Base-by-base conservation (phyloP, 2,329 filamentous ascomycete species). In the Trichoderma pleuroti region DNA sequence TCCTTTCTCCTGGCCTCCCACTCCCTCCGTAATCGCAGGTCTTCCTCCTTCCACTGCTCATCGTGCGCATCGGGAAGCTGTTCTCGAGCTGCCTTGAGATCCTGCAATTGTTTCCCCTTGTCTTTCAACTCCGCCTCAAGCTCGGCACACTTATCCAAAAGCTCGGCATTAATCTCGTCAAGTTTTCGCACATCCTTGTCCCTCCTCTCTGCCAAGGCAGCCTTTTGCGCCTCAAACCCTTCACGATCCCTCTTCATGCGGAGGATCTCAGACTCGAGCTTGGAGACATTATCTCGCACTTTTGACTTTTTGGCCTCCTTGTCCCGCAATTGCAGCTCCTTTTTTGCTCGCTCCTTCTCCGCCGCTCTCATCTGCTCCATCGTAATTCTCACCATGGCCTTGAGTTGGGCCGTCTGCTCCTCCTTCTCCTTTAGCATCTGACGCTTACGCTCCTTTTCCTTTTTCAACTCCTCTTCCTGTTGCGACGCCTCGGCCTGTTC, bases 371-470 rank as follows among this genome's bases (percentile, higher is more conserved):
- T 97, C 74, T 92, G 86, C 67, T 93, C 90, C 79, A 97, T 93
- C 7, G 94, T 89, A 59, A 88, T 89, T 66, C 93, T 91, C 67
- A 97, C 90, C 77, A 95, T 91, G 73, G 91, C 91, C 76, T 92
- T 93, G 68, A 98, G 82, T 77, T 94, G 93, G 57, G 93, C 90
- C 62, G 93, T 98, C 64, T 91, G 92, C 76, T 97, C 93, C 74
- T 98, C 95, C 79, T 97, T 97, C 77, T 97, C 93, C 78, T 93
- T 96, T 68, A 96, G 85, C 24, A 90, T 86, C 72, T 91, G 90
- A 76, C 88, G 91, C 78, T 97, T 90, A 64, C 91, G 87, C 74
- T 97, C 93, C 72, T 93, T 91, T 76, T 97, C 93, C 71, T 90
- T 90, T 68, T 91, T 88, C 36, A 97, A 79, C 57, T 92, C 89